Base-by-base conservation (phyloP, 305 asterid species). In the Fraxinus nigra region DNA sequence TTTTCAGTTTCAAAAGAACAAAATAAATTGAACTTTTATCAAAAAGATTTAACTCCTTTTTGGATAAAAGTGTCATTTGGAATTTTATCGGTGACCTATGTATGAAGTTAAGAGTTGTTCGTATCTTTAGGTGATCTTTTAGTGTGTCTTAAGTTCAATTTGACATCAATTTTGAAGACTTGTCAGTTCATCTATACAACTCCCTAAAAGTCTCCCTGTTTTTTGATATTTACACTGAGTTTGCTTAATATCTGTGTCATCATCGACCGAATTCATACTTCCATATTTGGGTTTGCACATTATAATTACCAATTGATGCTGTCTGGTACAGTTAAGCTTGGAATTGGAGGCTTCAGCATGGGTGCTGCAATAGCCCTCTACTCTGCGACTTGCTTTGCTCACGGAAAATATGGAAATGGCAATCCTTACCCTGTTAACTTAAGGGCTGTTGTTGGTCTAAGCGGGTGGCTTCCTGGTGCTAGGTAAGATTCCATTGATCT, bases 401-500 rank as follows among this genome's bases (percentile, higher is more conserved):
- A 88, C 7, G 98, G 98, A 34, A 92, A 88, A 85, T 94, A 91
- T 48, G 92, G 95, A 82, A 96, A 94, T 78, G 98, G 99, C 28
- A 89, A 83, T 79, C 92, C 97, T 33, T 96, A 94, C 87, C 91
- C 97, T 33, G 90, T 94, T 84, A 88, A 88, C 83, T 86, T 96
- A 63, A 89, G 89, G 87, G 93, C 94, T 78, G 86, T 96, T 61
- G 48, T 94, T 63, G 97, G 98, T 84, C 89, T 96, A 79, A 96
- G 98, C 26, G 97, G 98, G 13, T 96, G 99, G 98, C 98, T 96
- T 86, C 98, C 99, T 1, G 92, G 92, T 85, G 93, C 95, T 59
- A 93, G 98, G 99, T 96, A 22, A 33, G 83, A 79, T 72, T 80
- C 80, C 37, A n/a, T 24, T 70, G 98, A 98, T 95, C 16, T 18